A percentile compares a stretch with the other conserved stretches of the same genome.
phyloP scores from a whole-genome alignment of 192 early-diverging fungal species.

The Phlyctochytrium arcticum region DNA sequence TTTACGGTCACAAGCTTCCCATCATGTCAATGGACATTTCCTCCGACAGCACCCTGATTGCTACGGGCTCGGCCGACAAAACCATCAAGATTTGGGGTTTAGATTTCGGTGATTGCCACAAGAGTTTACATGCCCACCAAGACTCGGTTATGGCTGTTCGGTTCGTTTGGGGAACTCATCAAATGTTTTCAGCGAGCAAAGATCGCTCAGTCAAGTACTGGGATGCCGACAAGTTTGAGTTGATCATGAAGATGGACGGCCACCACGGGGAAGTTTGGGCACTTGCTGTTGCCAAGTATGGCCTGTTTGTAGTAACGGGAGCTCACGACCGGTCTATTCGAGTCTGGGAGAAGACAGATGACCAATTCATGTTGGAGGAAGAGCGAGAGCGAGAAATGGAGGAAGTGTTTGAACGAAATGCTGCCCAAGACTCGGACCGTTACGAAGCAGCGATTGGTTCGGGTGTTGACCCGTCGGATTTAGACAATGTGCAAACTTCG shows the following conservation, averaged over 20 bases:
- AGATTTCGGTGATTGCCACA: constrained; percentile 99
- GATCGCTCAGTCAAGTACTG: constrained; percentile 90
- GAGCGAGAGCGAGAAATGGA: constrained; percentile 94
- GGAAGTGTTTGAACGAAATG: constrained; percentile 74
- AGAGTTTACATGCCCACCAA: constrained; percentile 88
- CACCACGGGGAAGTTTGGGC: constrained; percentile 95
- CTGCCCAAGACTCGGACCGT: constrained; percentile 25
- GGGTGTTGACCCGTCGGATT: constrained; percentile 31
- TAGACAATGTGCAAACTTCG: constrained; percentile 28
- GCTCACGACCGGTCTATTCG: constrained; percentile 94
- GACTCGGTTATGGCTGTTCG: constrained; percentile 83
- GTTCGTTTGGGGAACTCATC: constrained; percentile 94
- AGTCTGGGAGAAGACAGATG: constrained; percentile 95
- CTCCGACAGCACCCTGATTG: constrained; percentile 84
- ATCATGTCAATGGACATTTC: constrained; percentile 99
- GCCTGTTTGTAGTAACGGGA: constrained; percentile 79
- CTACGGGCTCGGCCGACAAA: constrained; percentile 95
- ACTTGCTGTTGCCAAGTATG: constrained; percentile 83
- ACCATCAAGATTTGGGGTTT: constrained; percentile 98
- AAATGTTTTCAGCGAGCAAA: constrained; percentile 89
- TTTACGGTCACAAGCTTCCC: constrained; percentile 97
- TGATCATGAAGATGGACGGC: constrained; percentile 88
- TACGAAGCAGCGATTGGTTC: constrained; percentile 41
- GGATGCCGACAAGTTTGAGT: constrained; percentile 97
- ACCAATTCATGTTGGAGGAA: constrained; percentile 92